Evolutionary conservation across 2,329 filamentous ascomycete genomes (phyloP), one percentile per base, ranked within the genome.

Genomic region (Colletotrichum phormii): DNA sequence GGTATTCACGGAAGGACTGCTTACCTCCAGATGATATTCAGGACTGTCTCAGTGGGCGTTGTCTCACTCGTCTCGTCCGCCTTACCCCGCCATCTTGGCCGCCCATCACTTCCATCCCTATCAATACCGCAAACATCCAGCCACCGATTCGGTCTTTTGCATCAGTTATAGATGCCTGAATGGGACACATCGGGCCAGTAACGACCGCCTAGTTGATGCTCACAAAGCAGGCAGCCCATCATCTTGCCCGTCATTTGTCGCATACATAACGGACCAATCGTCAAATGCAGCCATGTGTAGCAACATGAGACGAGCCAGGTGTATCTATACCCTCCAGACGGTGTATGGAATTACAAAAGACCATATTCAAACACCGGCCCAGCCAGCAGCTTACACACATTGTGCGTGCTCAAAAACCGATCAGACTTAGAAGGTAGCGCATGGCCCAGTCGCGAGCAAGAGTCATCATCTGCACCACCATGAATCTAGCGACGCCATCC

Each of bases 391-490:
- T 59, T 33, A 26, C 46, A 49, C 24, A 22, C 29, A 26, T 31
- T 64, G 33, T 46, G 13, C 22, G 49, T 33, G 11, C n/a, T 33
- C 53, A 49, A 60, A 33, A 55, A 63, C 49, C 18, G 33, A 61
- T 51, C 61, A 63, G 26, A 49, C 42, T 42, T 13, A 7, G 3
- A 42, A 42, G 37, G 54, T 29, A 59, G 58, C 59, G 58, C 42
- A 29, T 33, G 46, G 53, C 58, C 69, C 69, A 53, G 26, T 53
- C 58, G 59, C 53, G 37, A 57, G 66, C 22, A 46, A 69, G 60
- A 64, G 60, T 73, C 66, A 64, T 65, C 67, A 49, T 4, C 64
- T 73, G 66, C 71, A 73, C 66, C 70, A 70, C 29, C 60, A 60
- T 35, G 49, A 58, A 64, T 62, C 49, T 29, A 73, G 61, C 60